Evolutionary conservation across 2,329 filamentous ascomycete species (phyloP).

Genomic region (Exophiala sp.): DNA sequence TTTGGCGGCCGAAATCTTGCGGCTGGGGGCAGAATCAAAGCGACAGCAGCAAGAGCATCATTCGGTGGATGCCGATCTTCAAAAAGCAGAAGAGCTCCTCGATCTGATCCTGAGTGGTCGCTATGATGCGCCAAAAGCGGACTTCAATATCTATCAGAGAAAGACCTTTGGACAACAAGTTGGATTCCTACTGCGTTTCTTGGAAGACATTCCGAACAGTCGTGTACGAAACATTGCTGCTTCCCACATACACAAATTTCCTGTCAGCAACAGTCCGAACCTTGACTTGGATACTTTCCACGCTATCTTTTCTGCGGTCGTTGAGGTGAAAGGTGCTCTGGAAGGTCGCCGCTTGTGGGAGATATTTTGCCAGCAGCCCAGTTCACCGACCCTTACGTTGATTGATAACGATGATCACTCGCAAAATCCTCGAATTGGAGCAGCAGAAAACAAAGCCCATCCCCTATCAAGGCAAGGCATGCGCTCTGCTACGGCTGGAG

Average conservation of each 20-base stretch:
- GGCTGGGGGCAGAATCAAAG: slow-evolving; percentile 13
- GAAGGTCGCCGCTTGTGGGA: slow-evolving; percentile 49
- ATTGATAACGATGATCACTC: not conserved
- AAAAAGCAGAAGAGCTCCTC: slow-evolving; percentile 13
- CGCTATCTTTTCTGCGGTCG: slow-evolving; percentile 49
- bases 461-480: too few relatives aligned
- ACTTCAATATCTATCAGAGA: slow-evolving; percentile 19
- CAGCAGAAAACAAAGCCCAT: not conserved
- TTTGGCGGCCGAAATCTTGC: slow-evolving; percentile 34
- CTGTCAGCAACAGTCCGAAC: slow-evolving; percentile 19
- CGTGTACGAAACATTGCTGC: slow-evolving; percentile 7
- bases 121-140: slow-evolving; percentile 15
- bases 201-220: slow-evolving; percentile 16
- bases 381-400: not conserved
- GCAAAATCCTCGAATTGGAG: not conserved
- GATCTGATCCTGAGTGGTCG: slow-evolving; percentile 17
- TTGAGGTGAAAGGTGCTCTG: slow-evolving; percentile 46
- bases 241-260: slow-evolving; percentile 12
- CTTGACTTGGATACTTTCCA: slow-evolving; percentile 23
- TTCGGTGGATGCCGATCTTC: slow-evolving; percentile 1
- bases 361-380: slow-evolving; percentile 43
- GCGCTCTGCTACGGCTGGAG: too few relatives aligned
- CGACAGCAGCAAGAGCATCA: not conserved
- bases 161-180: slow-evolving; percentile 24
- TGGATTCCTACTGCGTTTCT: slow-evolving; percentile 21